phyloP scores from a whole-genome alignment of 768 basidiomycete species.

The Mycena crocata region DNA sequence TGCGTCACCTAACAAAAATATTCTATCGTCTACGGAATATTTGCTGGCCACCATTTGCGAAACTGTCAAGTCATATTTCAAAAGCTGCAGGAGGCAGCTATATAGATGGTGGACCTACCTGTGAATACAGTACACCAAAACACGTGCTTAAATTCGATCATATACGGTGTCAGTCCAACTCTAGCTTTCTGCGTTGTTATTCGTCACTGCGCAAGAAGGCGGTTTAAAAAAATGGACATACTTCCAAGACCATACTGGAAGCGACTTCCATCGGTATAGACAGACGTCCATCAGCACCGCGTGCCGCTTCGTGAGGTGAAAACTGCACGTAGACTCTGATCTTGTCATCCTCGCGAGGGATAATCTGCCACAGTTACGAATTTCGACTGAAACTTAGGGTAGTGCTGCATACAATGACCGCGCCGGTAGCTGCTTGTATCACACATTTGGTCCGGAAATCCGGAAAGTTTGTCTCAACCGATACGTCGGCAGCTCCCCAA shows the following conservation, averaged over 20 bases:
- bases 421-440: conserved; percentile 57
- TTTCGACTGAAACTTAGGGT: background rate
- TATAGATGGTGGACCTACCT: conserved; percentile 33
- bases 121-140: conserved; percentile 51
- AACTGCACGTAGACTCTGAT: conserved; percentile 62
- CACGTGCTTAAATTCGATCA: background rate
- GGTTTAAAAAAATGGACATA: background rate
- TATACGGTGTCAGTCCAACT: conserved; percentile 7
- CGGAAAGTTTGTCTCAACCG: conserved; percentile 55
- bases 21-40: conserved; percentile 45
- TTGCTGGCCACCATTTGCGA: conserved; percentile 48
- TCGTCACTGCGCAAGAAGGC: background rate
- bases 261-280: background rate
- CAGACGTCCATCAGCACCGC: background rate
- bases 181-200: background rate
- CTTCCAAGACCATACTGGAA: conserved; percentile 8
- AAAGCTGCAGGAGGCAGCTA: background rate
- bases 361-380: conserved; percentile 50
- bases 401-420: conserved; percentile 20
- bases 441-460: conserved; percentile 57
- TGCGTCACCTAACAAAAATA: conserved; percentile 55
- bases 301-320: background rate
- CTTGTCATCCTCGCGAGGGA: conserved; percentile 57
- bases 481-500: conserved; percentile 62
- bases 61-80: background rate